Conservation (phyloP, 2,329 filamentous ascomycete species). For the Botrytis aclada region DNA sequence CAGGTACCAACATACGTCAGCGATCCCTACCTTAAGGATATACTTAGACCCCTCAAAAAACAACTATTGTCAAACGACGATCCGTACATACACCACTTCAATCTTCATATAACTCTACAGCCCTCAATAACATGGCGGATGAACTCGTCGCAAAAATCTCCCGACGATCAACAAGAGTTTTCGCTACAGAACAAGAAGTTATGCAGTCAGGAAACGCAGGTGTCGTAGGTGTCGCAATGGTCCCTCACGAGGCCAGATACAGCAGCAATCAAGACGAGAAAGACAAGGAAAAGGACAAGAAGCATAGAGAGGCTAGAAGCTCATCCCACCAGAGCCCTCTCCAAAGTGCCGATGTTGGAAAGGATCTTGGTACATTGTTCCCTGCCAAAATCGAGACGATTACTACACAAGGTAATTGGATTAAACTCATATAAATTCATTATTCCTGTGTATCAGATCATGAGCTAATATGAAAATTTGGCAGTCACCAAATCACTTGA, state of each 20-base stretch:
- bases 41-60: background rate
- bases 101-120: background rate
- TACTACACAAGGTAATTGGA: conserved; percentile 26
- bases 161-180: conserved; percentile 28
- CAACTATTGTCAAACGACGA: background rate
- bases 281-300: conserved; percentile 19
- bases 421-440: background rate
- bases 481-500: conserved; percentile 24
- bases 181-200: conserved; percentile 24
- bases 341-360: conserved; percentile 24
- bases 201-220: conserved; percentile 17
- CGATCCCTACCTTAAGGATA: background rate
- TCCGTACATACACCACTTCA: background rate
- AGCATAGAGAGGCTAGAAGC: conserved; percentile 11
- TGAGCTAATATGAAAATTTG: conserved; percentile 20
- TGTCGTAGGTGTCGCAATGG: background rate
- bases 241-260: conserved; percentile 17
- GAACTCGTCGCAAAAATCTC: conserved; percentile 24
- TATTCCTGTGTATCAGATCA: background rate
- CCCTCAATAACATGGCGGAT: conserved; percentile 19
- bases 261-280: conserved; percentile 20
- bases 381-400: conserved; percentile 25
- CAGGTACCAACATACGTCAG: background rate
- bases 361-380: conserved; percentile 22
- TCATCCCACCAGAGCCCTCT: conserved; percentile 15